Evolutionary conservation across 2,329 filamentous ascomycete genomes (phyloP), one percentile per base, ranked within the genome.

Genomic region (Trichoderma asperellum): DNA sequence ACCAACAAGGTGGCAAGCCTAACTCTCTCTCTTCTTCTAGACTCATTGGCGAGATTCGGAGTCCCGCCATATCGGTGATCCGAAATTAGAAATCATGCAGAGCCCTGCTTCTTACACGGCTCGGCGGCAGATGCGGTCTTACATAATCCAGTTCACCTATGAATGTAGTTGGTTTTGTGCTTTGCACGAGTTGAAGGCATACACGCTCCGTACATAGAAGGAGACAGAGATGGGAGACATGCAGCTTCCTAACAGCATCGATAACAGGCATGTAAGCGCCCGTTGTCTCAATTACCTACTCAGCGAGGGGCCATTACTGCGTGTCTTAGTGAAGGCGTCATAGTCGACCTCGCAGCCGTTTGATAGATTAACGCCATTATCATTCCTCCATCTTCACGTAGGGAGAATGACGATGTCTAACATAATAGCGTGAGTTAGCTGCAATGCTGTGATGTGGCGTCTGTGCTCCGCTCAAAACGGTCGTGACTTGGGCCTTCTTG

Each of bases 41-140:
- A 29, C 52, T 49, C 37, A 27, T 67, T 67, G 55, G 64, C 55
- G 64, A 67, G 64, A 67, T 67, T 58, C 53, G 49, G 11, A 35
- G 47, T 21, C 34, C 49, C 49, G 34, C 40, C 49, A 56, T 67
- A 67, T 67, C 64, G 53, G 64, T 37, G 64, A 52, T 59, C 64
- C 64, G 64, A 67, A 67, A 67, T 67, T 67, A 67, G 64, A 58
- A 59, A 58, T 52, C 64, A 67, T 37, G n/a, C 64, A 16, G 49
- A 27, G 49, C 55, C 63, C 40, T 59, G 53, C 49, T 29, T 47
- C 34, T 29, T 21, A n/a, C 40, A 37, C 53, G 16, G 21, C 35
- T 37, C n/a, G 55, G 64, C 64, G 55, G 64, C 56, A 59, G 29
- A 7, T 21, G 40, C 43, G n/a, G 14, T 21, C 12, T 67, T 67